These are phyloP conservation scores for Wallacemonas sp. DNA, from an alignment of 208 protist genomes.

Conservation along the genomic window DNA sequence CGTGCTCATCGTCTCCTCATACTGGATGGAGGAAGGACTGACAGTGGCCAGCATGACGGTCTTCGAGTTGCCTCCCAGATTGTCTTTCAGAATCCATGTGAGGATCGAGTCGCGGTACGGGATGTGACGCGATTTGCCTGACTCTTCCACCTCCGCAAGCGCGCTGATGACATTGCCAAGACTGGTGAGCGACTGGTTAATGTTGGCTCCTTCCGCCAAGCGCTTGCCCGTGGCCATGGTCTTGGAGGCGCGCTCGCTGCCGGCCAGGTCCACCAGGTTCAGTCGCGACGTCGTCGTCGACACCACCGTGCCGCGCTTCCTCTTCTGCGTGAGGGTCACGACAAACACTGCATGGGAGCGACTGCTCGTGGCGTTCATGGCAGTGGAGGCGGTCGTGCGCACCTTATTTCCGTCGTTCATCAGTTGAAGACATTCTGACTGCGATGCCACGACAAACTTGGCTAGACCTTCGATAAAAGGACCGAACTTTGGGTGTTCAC, in stretches of 20 bases:
- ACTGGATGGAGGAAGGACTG: conserved; percentile 48
- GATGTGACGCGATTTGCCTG: conserved; percentile 46
- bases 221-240: conserved; percentile 76
- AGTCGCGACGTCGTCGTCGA: conserved; percentile 54
- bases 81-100: conserved; percentile 86
- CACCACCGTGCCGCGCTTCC: conserved; percentile 32
- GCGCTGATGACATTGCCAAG: conserved; percentile 58
- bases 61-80: conserved; percentile 93
- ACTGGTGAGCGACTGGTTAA: conserved; percentile 60
- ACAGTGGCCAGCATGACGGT: conserved; percentile 79
- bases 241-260: conserved; percentile 77
- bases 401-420: conserved; percentile 86
- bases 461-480: conserved; percentile 78
- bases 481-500: conserved; percentile 77
- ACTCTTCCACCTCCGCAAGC: conserved; percentile 42
- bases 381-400: conserved; percentile 84
- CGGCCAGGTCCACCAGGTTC: conserved; percentile 86
- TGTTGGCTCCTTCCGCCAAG: conserved; percentile 84
- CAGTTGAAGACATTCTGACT: conserved; percentile 67
- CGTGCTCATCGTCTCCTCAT: conserved; percentile 77
- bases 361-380: conserved; percentile 90
- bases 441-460: conserved; percentile 64
- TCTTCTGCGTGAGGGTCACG: conserved; percentile 75
- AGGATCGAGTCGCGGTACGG: conserved; percentile 90
- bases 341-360: conserved; percentile 91